phyloP scores from a whole-genome alignment of 257 asterid species.

The Datura wrightii region DNA sequence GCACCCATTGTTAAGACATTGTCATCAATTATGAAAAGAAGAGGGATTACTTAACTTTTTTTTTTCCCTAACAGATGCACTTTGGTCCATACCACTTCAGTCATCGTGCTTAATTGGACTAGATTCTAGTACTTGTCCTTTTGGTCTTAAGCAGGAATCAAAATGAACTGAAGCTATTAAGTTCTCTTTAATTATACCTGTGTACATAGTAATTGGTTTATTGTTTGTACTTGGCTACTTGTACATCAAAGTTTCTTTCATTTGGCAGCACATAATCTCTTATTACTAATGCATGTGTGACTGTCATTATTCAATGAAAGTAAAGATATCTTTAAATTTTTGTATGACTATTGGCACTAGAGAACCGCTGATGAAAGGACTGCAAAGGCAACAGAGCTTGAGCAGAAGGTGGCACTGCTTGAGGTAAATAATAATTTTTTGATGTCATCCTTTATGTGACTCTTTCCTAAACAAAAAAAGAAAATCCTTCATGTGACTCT shows the following conservation, averaged over 20 bases:
- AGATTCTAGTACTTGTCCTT: constrained; percentile 2
- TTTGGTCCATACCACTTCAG: constrained; percentile 15
- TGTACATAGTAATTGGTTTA: neutral
- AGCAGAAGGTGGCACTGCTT: constrained; percentile 95
- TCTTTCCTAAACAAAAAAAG: constrained; percentile 16
- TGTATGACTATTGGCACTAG: constrained; percentile 47
- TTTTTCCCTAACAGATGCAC: neutral
- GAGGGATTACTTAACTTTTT: neutral
- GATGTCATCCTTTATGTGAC: constrained; percentile 17
- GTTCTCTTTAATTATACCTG: neutral
- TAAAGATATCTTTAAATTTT: neutral
- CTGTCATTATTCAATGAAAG: neutral
- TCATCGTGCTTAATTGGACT: neutral
- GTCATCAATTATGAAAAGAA: neutral
- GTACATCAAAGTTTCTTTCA: neutral
- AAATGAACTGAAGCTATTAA: neutral
- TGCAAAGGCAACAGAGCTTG: constrained; percentile 91
- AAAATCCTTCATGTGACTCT: constrained; percentile 21
- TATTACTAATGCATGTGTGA: neutral
- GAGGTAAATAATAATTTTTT: constrained; percentile 60
- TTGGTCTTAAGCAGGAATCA: neutral
- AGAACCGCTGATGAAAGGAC: constrained; percentile 96
- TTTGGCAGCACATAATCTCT: constrained; percentile 4
- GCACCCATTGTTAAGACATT: neutral
- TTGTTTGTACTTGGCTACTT: constrained; percentile 19